A percentile compares a stretch with the other conserved stretches of the same genome.
These are phyloP conservation scores for Leishmania amazonensis DNA, from an alignment of 208 protist species.

Conservation along the genomic window DNA sequence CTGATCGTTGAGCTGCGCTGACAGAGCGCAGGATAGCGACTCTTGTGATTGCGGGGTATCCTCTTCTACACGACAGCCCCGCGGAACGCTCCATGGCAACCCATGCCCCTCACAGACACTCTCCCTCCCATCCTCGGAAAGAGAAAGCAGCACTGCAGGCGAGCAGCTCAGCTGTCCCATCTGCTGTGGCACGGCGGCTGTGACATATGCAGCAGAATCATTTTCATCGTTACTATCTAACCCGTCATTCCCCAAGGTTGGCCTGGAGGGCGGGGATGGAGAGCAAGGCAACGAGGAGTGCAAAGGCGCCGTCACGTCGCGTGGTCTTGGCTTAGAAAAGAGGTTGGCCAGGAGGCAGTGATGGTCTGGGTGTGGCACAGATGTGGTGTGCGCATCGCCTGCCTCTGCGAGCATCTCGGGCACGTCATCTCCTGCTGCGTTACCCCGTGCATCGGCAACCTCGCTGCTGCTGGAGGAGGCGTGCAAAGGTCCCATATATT, in stretches of 20 bases:
- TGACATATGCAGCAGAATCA: background rate
- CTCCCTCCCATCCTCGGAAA: background rate
- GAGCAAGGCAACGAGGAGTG: background rate
- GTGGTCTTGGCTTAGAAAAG: background rate
- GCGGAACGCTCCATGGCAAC: background rate
- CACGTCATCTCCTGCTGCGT: background rate
- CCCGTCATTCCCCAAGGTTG: too few species aligned
- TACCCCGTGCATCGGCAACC: too few species aligned
- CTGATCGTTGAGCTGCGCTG: background rate
- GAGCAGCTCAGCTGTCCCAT: background rate
- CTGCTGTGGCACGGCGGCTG: background rate
- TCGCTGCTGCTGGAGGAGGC: background rate
- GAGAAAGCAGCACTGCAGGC: background rate
- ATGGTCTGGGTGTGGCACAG: background rate
- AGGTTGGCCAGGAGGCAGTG: conserved; percentile 11
- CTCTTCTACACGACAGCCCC: background rate
- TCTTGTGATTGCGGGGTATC: background rate
- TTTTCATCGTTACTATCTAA: background rate
- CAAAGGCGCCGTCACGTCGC: background rate
- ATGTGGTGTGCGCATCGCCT: background rate
- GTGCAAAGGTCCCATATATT: background rate
- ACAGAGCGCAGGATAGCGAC: background rate
- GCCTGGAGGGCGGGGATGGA: too few species aligned
- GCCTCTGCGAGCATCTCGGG: background rate
- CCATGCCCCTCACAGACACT: background rate